Conservation (phyloP, 768 basidiomycete genomes). For the Boletus barrowsii region DNA sequence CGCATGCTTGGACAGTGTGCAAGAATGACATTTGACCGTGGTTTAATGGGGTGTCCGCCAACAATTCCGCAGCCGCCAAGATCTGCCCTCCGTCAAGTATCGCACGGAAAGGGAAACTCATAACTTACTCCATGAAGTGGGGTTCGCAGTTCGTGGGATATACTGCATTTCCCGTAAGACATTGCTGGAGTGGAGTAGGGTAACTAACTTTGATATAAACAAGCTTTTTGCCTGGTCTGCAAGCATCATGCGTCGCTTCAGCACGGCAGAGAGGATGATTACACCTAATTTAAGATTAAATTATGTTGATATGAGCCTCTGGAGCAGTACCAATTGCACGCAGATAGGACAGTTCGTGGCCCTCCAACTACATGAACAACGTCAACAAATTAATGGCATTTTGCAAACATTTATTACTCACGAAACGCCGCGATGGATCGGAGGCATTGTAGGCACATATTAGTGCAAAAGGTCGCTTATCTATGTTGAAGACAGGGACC, state of each 20-base stretch:
- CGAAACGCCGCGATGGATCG: slow-evolving; percentile 77
- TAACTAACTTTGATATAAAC: slow-evolving; percentile 82
- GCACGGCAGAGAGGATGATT: slow-evolving; percentile 88
- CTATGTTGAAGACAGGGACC: slow-evolving; percentile 91
- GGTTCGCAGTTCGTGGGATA: slow-evolving; percentile 88
- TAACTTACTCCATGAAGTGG: slow-evolving; percentile 80
- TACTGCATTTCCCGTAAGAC: slow-evolving; percentile 43
- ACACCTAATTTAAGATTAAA: slow-evolving; percentile 49
- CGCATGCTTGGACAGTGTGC: slow-evolving; percentile 92
- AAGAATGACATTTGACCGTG: slow-evolving; percentile 83
- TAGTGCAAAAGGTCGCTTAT: slow-evolving; percentile 87
- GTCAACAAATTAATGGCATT: slow-evolving; percentile 6
- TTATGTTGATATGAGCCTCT: not conserved
- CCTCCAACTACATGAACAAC: slow-evolving; percentile 61
- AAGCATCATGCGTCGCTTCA: slow-evolving; percentile 89
- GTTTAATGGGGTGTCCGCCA: slow-evolving; percentile 78
- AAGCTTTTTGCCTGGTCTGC: slow-evolving; percentile 93
- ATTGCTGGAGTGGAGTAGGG: not conserved
- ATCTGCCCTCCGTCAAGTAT: slow-evolving; percentile 46
- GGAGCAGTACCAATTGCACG: slow-evolving; percentile 70
- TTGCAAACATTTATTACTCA: slow-evolving; percentile 33
- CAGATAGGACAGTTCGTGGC: slow-evolving; percentile 86
- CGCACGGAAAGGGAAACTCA: not conserved
- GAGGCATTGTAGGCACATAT: slow-evolving; percentile 89
- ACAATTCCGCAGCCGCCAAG: slow-evolving; percentile 86